Conservation (phyloP, 345 rosid genomes). For the Aquilaria malaccensis region DNA sequence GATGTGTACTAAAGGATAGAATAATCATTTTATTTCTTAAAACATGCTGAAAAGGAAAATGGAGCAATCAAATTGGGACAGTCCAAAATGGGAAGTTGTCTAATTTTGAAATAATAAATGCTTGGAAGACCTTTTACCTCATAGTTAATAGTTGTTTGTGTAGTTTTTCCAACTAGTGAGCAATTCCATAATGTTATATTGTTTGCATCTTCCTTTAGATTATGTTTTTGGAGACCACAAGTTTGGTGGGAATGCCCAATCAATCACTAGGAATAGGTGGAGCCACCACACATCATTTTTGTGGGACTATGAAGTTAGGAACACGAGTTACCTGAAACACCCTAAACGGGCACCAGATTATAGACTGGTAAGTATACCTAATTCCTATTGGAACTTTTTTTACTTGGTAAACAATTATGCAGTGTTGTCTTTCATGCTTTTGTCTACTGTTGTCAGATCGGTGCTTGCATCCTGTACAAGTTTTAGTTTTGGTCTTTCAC, state of each 20-base stretch:
- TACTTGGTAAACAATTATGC: background rate
- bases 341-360: conserved; percentile 17
- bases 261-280: conserved; percentile 67
- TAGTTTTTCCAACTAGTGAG: background rate
- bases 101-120: too few species aligned
- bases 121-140: too few species aligned
- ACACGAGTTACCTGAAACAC: conserved; percentile 70
- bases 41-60: too few species aligned
- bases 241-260: conserved; percentile 91
- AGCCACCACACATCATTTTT: conserved; percentile 84
- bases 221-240: conserved; percentile 73
- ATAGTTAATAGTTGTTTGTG: too few species aligned
- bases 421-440: background rate
- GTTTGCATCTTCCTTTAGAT: conserved; percentile 35
- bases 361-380: conserved; percentile 10
- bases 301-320: conserved; percentile 61
- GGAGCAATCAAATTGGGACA: too few species aligned
- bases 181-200: background rate
- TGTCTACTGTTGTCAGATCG: background rate
- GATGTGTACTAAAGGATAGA: too few species aligned
- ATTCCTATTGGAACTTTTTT: background rate
- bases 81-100: too few species aligned
- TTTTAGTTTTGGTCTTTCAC: too few species aligned
- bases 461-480: background rate
- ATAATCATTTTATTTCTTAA: too few species aligned